Evolutionary conservation across 2,329 filamentous ascomycete genomes (phyloP).

Genomic region (Pseudopithomyces maydicus): DNA sequence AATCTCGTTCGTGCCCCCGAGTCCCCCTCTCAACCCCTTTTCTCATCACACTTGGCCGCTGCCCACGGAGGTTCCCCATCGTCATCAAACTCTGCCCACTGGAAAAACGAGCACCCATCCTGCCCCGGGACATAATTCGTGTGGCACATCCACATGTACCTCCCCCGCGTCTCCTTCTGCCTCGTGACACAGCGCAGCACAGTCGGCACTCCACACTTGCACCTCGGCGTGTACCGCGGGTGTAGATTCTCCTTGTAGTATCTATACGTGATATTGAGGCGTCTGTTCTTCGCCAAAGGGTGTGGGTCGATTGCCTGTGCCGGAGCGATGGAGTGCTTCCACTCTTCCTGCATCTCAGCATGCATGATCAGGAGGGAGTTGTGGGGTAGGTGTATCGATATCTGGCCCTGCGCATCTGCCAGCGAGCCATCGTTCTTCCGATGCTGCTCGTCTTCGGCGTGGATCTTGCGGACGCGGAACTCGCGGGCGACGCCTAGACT

Average conservation of each 20-base stretch:
- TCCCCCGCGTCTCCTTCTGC: slow-evolving; percentile 75
- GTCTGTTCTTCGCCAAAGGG: slow-evolving; percentile 75
- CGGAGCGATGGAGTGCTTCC: slow-evolving; percentile 87
- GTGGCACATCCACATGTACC: slow-evolving; percentile 95
- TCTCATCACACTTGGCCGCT: background rate
- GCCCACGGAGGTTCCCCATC: slow-evolving; percentile 78
- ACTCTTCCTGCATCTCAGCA: slow-evolving; percentile 95
- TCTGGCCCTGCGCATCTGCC: slow-evolving; percentile 77
- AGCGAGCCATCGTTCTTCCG: slow-evolving; percentile 44
- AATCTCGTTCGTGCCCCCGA: too few relatives aligned
- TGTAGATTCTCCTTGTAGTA: slow-evolving; percentile 80
- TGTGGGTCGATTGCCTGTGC: slow-evolving; percentile 81
- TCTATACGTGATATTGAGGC: slow-evolving; percentile 94
- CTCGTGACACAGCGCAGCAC: slow-evolving; percentile 79
- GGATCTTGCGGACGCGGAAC: slow-evolving; percentile 81
- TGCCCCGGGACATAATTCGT: slow-evolving; percentile 71
- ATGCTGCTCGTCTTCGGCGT: slow-evolving; percentile 61
- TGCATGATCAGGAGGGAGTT: slow-evolving; percentile 96
- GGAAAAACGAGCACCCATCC: slow-evolving; percentile 49
- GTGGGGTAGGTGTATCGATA: slow-evolving; percentile 90
- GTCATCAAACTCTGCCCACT: slow-evolving; percentile 55
- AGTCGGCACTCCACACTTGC: slow-evolving; percentile 72
- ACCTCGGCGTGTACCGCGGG: slow-evolving; percentile 77
- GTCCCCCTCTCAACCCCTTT: background rate
- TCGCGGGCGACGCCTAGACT: slow-evolving; percentile 92